Percentiles rank a stretch among this genome's conserved stretches.
phyloP scores from a whole-genome alignment of 305 asterid species.

The Andrographis paniculata region DNA sequence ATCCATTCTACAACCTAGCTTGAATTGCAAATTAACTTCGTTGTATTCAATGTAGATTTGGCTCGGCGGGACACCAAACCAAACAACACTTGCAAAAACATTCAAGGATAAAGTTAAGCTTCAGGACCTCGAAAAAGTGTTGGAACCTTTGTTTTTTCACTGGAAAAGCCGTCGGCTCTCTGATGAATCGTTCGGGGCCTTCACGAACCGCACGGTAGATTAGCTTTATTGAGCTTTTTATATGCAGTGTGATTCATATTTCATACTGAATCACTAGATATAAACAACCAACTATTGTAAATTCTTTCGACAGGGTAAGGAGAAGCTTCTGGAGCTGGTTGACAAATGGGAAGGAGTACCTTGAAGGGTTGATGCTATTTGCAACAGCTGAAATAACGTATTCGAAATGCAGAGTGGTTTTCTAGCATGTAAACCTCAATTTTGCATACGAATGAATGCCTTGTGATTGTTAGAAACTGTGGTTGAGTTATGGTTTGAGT shows the following conservation, averaged over 20 bases:
- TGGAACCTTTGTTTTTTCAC: slow-evolving; percentile 80
- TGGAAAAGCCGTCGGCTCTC: slow-evolving; percentile 71
- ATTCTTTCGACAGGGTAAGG: slow-evolving; percentile 50
- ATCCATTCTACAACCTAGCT: neutral
- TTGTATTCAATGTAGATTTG: slow-evolving; percentile 41
- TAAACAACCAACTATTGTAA: too few species aligned
- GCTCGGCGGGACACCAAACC: slow-evolving; percentile 91
- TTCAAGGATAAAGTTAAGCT: slow-evolving; percentile 85
- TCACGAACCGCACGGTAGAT: slow-evolving; percentile 67
- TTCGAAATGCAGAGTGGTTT: too few species aligned
- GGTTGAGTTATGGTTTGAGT: too few species aligned
- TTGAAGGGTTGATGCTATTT: neutral
- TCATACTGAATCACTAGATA: too few species aligned
- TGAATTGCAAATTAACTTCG: slow-evolving; percentile 3
- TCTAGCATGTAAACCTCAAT: too few species aligned
- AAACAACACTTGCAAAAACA: slow-evolving; percentile 57
- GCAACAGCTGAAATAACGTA: too few species aligned
- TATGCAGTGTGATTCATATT: too few species aligned
- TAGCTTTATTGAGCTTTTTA: too few species aligned
- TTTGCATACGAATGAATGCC: too few species aligned
- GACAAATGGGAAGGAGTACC: slow-evolving; percentile 83
- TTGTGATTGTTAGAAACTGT: too few species aligned
- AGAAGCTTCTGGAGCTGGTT: slow-evolving; percentile 65
- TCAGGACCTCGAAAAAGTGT: slow-evolving; percentile 78
- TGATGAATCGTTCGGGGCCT: slow-evolving; percentile 81